Evolutionary conservation across 441 rosid genomes (phyloP), one percentile per base, ranked within the genome.

Genomic region (Adansonia rubrostipa): DNA sequence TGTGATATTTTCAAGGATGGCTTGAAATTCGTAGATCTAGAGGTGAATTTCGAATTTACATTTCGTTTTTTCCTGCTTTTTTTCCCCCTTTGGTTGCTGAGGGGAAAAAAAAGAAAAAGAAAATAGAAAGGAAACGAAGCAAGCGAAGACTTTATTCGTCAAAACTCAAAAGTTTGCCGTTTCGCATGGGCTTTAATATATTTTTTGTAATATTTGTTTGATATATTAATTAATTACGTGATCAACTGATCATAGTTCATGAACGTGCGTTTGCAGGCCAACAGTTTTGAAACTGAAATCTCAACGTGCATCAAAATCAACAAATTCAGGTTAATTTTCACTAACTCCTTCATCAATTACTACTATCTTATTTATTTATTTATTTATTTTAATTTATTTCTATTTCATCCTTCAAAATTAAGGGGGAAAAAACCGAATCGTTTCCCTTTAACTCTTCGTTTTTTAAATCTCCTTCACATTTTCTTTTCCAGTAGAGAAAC

Each of bases 231-330:
- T 70, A 13, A 42, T 17, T 77, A 64, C 51, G 50, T 72, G 28
- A 24, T 24, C 28, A 24, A 24, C 28, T 57, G 60, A 58, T 78
- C 73, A 63, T 24, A 61, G 56, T 58, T 65, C 78, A 61, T 71
- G 24, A 63, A 73, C 67, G 57, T 56, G 24, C 47, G 73, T 17
- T 76, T 79, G 82, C 87, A 88, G 92, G 85, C 78, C 61, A 80
- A 78, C 85, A 86, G 85, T 80, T 90, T 82, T 73, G 90, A 88
- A 89, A 88, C 93, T 47, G 94, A 91, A 86, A 81, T 77, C 50
- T 82, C 90, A 54, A 78, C 91, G 77, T 89, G 89, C 88, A 79
- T 77, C 78, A 75, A 63, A 14, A 22, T 82, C 88, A 85, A 75
- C 87, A 83, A 82, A 74, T 83, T 83, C 90, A 91, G 94, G 95